Base-by-base conservation (phyloP, 495 filamentous ascomycete species). In the Hypomontagnella monticulosa region DNA sequence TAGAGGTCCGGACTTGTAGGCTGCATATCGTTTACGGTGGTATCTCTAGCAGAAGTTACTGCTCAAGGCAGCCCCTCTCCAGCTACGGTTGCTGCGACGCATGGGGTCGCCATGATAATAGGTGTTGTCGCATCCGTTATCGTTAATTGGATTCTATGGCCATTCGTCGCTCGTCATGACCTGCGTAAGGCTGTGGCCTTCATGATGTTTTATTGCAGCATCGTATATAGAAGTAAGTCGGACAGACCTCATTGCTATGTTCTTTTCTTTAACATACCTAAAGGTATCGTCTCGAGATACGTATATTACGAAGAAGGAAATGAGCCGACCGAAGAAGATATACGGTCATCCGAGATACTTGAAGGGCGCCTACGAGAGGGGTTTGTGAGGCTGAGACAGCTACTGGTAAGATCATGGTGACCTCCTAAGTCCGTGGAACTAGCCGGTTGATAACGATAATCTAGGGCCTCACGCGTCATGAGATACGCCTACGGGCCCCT, bases 121-220 rank as follows among this genome's bases (percentile, higher is more conserved):
- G 84, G 84, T 0, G 76, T 84, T 20, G 76, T 84, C 0, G 75
- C 78, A 0, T 80, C 84, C 2, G 72, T 87, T 14, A 57, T 83
- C 1, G 76, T 85, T 8, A 87, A 86, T 66, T 87, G 84, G 84
- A 50, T 84, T 6, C 73, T 87, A 15, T 87, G 84, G 84, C 84
- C 84, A 38, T 87, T 87, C 46, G 77, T 87, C 4, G 84, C 84
- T 15, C 73, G 84, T 6, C 84, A 87, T 67, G 84, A 87, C 58
- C 76, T 87, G 14, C 71, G 84, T 23, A 86, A 87, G 56, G 81
- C 83, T 0, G 53, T 85, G 4, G 79, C 83, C 6, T 62, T 77
- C 6, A 86, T 84, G 81, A 74, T 87, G 58, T 77, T 87, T 11
- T 84, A 85, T 62, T 73, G 76, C 20, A 82, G 82, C 34, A 80